Evolutionary conservation across 2,329 filamentous ascomycete species (phyloP).

Genomic region (Microthyrium microscopicum): DNA sequence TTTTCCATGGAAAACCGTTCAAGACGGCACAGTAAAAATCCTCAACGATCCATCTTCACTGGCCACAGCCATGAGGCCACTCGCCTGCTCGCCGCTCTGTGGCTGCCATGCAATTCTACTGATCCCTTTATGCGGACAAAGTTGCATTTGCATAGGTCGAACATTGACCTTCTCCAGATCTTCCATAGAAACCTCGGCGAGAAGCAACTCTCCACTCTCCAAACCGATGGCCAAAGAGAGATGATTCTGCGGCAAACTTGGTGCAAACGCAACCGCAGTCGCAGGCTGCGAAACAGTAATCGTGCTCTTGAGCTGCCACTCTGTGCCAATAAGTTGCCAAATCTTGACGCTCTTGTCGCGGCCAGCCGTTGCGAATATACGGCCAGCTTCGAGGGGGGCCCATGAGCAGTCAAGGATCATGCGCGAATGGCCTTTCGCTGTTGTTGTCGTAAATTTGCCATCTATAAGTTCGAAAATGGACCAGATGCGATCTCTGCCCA

Average conservation of each 20-base stretch:
- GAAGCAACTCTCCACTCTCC: background rate
- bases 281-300: constrained; percentile 15
- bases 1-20: too few relatives aligned
- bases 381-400: constrained; percentile 37
- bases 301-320: constrained; percentile 12
- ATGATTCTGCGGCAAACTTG: background rate
- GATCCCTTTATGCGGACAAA: too few relatives aligned
- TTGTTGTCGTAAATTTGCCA: constrained; percentile 46
- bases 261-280: constrained; percentile 18
- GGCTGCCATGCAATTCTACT: too few relatives aligned
- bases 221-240: background rate
- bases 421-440: constrained; percentile 72
- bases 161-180: background rate
- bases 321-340: constrained; percentile 26
- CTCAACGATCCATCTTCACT: too few relatives aligned
- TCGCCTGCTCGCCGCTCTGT: too few relatives aligned
- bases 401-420: constrained; percentile 88
- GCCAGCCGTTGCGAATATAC: constrained; percentile 69
- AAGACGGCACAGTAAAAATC: too few relatives aligned
- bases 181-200: background rate
- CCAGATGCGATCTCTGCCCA: constrained; percentile 87
- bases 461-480: constrained; percentile 50
- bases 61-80: too few relatives aligned
- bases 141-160: too few relatives aligned
- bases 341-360: constrained; percentile 67